Evolutionary conservation across 805 yeast genomes (phyloP), one percentile per base, ranked within the genome.

Genomic region (Teunomyces gatunensis): DNA sequence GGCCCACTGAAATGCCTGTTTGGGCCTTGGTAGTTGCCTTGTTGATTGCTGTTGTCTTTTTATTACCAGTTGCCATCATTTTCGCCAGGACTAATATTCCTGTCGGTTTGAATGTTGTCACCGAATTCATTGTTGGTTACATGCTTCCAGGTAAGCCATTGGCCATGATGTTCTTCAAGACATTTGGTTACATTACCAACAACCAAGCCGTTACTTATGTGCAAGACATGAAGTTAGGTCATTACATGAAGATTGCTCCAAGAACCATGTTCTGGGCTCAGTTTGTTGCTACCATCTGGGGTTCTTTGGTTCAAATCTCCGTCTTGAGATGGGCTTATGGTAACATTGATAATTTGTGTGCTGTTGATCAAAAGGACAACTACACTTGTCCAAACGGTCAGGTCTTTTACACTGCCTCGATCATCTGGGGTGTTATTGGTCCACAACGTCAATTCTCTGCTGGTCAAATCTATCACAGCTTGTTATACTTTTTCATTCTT

Each of bases 141-240:
- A 69, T 71, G 73, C 51, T 71, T 45, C 75, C 76, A 51, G 79
- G 79, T 50, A 74, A 73, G 58, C 79, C 79, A 39, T 53, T 73
- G 52, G 78, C 77, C 23, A 73, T 69, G 68, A 68, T 76, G 75
- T 68, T 74, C 51, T 68, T 74, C 65, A 72, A 75, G 57, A 71
- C 76, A 25, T 75, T 62, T 49, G 78, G 78, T 40, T 76, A 71
- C 62, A 76, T 75, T 57, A 70, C 78, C 44, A 73, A 71, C 55
- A 67, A 63, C 50, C 80, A 76, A 59, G 80, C 77, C n/a, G 69
- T 75, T 45, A 63, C 71, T 15, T 71, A 68, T 60, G 77, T 81
- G 43, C 74, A 79, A 55, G 76, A 71, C 57, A 67, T 69, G 74
- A 71, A 71, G 55, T 64, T 71, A 54, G 74, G 74, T 40, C 74